These are phyloP conservation scores for Alternaria ethzedia DNA, from an alignment of 2,329 filamentous ascomycete genomes.

Conservation along the genomic window DNA sequence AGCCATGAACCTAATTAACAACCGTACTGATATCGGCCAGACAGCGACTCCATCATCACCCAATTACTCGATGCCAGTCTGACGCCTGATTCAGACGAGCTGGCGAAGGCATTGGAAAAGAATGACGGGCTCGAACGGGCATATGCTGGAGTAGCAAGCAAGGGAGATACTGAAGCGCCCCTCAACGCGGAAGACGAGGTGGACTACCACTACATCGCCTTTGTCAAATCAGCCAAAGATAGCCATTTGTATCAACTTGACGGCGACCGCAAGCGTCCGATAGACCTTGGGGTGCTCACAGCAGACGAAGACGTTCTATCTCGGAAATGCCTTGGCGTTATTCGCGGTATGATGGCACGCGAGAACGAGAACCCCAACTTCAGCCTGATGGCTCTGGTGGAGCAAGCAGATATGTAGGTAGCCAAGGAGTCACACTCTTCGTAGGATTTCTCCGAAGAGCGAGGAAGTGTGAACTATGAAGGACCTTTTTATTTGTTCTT, in stretches of 20 bases:
- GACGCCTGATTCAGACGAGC: slow-evolving; percentile 16
- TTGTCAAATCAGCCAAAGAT: slow-evolving; percentile 36
- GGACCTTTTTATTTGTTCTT: slow-evolving; percentile 55
- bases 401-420: slow-evolving; percentile 51
- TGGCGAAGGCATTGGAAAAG: slow-evolving; percentile 29
- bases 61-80: slow-evolving; percentile 15
- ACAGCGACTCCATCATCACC: slow-evolving; percentile 14
- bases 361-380: slow-evolving; percentile 31
- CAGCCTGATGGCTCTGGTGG: slow-evolving; percentile 40
- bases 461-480: slow-evolving; percentile 63
- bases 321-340: slow-evolving; percentile 23
- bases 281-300: slow-evolving; percentile 36
- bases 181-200: slow-evolving; percentile 40
- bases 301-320: slow-evolving; percentile 31
- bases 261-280: slow-evolving; percentile 38
- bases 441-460: slow-evolving; percentile 52
- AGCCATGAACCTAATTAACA: too few species aligned
- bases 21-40: not conserved
- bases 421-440: slow-evolving; percentile 61
- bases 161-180: slow-evolving; percentile 37
- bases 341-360: slow-evolving; percentile 27
- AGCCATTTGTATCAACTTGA: slow-evolving; percentile 39
- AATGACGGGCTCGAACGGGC: slow-evolving; percentile 31
- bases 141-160: slow-evolving; percentile 33
- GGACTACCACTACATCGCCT: slow-evolving; percentile 44